Evolutionary conservation across 1,284 basidiomycete genomes (phyloP).

Genomic region (Ceratobasidium sp.): DNA sequence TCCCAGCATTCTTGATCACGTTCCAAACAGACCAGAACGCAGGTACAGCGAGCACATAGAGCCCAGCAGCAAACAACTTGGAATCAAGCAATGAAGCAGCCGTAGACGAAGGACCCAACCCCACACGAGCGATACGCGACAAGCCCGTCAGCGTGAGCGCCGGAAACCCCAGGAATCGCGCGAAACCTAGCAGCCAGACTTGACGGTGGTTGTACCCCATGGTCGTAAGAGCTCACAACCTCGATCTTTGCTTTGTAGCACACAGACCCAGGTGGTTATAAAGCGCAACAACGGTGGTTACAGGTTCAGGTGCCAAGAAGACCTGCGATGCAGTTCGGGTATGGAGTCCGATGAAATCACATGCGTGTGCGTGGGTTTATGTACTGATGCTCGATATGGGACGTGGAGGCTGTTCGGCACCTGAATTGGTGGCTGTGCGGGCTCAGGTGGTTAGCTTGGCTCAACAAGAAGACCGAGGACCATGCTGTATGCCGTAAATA

Average conservation of each 20-base stretch:
- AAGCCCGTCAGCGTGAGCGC: background rate
- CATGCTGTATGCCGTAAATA: too few species aligned
- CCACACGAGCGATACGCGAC: background rate
- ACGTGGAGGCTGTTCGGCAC: background rate
- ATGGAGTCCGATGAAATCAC: too few species aligned
- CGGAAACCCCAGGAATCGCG: constrained; percentile 25
- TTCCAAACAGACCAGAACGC: constrained; percentile 32
- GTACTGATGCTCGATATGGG: background rate
- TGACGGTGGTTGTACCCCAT: constrained; percentile 33
- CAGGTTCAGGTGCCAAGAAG: background rate
- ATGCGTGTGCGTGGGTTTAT: too few species aligned
- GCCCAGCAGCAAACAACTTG: background rate
- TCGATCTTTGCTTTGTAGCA: background rate
- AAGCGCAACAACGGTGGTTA: too few species aligned
- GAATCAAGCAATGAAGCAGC: background rate
- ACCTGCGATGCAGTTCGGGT: background rate
- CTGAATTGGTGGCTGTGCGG: background rate
- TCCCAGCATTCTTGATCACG: background rate
- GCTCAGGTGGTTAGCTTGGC: background rate
- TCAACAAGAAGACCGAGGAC: too few species aligned
- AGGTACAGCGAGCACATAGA: constrained; percentile 37
- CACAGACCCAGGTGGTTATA: background rate
- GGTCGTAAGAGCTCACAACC: background rate
- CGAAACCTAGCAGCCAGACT: constrained; percentile 22
- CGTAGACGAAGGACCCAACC: background rate